Base-by-base conservation (phyloP, 768 basidiomycete species). In the Termitomyces sp. region DNA sequence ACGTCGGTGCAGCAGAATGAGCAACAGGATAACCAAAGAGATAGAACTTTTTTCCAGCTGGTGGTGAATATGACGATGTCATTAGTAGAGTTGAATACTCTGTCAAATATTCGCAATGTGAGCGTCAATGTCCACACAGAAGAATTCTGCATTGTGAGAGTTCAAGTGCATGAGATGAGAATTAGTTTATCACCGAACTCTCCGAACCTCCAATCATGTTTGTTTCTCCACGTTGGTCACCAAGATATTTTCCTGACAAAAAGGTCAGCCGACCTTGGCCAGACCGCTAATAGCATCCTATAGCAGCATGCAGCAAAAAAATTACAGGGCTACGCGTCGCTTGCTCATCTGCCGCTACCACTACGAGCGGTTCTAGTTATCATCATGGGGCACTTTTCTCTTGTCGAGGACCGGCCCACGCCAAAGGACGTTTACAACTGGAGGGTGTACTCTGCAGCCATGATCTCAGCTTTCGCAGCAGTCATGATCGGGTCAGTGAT, bases 361-460 rank as follows among this genome's bases (percentile, higher is more conserved):
- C 33, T 51, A 46, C 16, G 36, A 44, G 33, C 27, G 27, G 27
- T 41, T 58, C 36, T 24, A 16, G 44, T 39, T 22, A 46, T 4
- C 36, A 44, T 22, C n/a, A 68, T 67, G 67, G 66, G 65, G 7
- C 59, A 48, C 20, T 65, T 64, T 13, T 65, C 64, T 54, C 64
- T 61, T 33, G 59, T 66, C n/a, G 65, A 68, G 58, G 65, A 68
- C 51, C 61, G 66, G 34, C 61, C 60, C n/a, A 68, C 68, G 3
- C 66, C 68, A 16, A 41, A 60, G n/a, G 69, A 74, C 46, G 70
- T 76, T 2, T 76, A 78, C 69, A 78, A 78, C 62, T 75, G 69
- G 70, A 69, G 75, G 39, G 72, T 76, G 1, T 78, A 79, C 51
- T 54, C 69, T 20, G 71, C 70, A 27, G 68, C 74, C 20, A 63